Base-by-base conservation (phyloP, 1,139 yeast species). In the Yamadazyma triangularis region DNA sequence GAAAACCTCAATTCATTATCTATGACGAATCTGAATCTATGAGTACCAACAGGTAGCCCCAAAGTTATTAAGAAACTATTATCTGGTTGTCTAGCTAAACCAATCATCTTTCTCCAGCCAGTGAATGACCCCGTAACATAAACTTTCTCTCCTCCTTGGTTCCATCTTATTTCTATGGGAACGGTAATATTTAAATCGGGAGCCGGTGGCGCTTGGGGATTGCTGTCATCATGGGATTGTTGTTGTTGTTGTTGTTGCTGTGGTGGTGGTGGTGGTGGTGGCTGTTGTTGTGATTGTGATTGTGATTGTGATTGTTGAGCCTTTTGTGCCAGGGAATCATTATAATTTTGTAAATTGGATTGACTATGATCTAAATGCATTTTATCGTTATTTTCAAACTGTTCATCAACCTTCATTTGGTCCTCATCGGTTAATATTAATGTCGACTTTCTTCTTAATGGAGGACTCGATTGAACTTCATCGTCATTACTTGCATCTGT, bases 81-180 rank as follows among this genome's bases (percentile, higher is more conserved):
- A 42, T 67, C 73, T 10, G 64, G 55, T 32, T 73, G 77, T 40
- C 72, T 74, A 20, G 73, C 68, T 35, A 68, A 58, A 2, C 74
- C 72, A 40, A 68, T 67, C 74, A 68, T 68, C 41, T 68, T 68
- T 35, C 73, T 54, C 74, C 74, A 68, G 4, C 71, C 73, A 1
- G 74, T 68, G 41, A 68, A 68, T 4, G 72, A 64, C 2, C 74
- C 74, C 8, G 74, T 68, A 4, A 68, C 72, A 41, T 68, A 68
- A 1, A 91, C 97, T 48, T 85, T 85, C 31, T 76, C 76, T 38
- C 97, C 97, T 9, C 96, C 96, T 56, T 89, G 96, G 13, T 79
- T 80, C 98, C 98, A 91, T 44, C 77, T 79, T 32, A 91, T 81
- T 35, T 83, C 88, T 1, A 89, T 82, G 0, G 94, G 87, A 23